Evolutionary conservation across 257 asterid genomes (phyloP).

Genomic region (Solanum ossicruentum): DNA sequence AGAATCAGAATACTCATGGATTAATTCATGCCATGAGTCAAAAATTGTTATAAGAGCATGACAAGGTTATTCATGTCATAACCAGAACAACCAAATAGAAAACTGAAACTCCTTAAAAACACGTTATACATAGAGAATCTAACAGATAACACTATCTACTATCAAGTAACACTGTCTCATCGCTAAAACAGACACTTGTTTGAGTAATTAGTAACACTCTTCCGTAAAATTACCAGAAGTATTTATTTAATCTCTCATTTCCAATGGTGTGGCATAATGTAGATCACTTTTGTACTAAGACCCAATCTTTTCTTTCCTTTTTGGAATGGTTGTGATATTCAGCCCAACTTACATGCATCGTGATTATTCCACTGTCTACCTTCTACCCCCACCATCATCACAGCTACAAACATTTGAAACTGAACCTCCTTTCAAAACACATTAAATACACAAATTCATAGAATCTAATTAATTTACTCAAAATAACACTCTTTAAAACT

Average conservation of each 20-base stretch:
- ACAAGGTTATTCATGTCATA: neutral
- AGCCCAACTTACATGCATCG: neutral
- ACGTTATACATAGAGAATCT: neutral
- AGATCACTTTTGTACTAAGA: neutral
- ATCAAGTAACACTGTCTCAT: neutral
- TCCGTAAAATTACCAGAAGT: neutral
- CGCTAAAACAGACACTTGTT: neutral
- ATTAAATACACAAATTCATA: neutral
- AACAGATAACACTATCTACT: neutral
- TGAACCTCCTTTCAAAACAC: neutral
- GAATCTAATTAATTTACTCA: neutral
- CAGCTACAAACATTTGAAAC: neutral
- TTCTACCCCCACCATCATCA: neutral
- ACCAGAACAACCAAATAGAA: neutral
- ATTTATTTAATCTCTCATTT: neutral
- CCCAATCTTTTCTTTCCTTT: neutral
- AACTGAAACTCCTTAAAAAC: neutral
- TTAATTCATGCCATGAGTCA: neutral
- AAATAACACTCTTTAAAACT: neutral
- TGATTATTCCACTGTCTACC: neutral
- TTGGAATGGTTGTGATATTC: neutral
- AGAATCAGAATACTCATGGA: neutral
- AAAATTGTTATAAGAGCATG: neutral
- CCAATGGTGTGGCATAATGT: neutral
- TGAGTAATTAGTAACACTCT: neutral